Percentiles rank a stretch among this genome's conserved stretches.
Evolutionary conservation across 192 early-diverging fungal species (phyloP).

Genomic region (Lobosporangium transversale): DNA sequence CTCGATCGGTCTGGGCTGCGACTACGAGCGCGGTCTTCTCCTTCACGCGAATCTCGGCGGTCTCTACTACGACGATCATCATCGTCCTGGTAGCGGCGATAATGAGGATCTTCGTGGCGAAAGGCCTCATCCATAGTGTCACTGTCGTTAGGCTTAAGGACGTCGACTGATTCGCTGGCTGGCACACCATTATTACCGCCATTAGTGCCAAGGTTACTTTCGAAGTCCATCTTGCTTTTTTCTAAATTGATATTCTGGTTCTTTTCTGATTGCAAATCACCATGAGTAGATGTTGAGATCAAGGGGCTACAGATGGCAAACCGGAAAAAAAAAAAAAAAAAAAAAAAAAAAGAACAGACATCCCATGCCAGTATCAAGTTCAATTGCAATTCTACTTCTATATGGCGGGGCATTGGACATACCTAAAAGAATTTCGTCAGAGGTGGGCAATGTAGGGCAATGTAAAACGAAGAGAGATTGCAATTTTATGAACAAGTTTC

Average conservation of each 20-base stretch:
- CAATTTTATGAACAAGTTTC: no score
- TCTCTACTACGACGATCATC: constrained; percentile 5
- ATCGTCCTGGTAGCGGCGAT: constrained; percentile 16
- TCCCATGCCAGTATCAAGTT: neutral
- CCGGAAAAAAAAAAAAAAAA: no score
- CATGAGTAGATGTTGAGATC: no score
- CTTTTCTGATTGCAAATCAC: constrained; percentile 1
- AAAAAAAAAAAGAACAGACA: neutral
- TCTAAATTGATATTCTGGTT: neutral
- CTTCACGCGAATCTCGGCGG: constrained; percentile 20
- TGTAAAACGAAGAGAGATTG: neutral
- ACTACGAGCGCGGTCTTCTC: neutral
- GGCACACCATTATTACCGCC: neutral
- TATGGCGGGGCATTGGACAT: no score
- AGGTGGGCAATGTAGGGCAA: no score
- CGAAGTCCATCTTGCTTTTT: neutral
- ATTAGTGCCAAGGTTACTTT: neutral
- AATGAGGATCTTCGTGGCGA: constrained; percentile 25
- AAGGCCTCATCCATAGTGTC: constrained; percentile 22
- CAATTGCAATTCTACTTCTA: no score
- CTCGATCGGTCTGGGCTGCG: constrained; percentile 11
- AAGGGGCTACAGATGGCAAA: no score
- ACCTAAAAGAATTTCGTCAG: no score
- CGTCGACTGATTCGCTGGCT: constrained; percentile 5
- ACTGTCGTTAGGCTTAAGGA: constrained; percentile 19